phyloP scores from a whole-genome alignment of 345 rosid species.

The Populus nigra region DNA sequence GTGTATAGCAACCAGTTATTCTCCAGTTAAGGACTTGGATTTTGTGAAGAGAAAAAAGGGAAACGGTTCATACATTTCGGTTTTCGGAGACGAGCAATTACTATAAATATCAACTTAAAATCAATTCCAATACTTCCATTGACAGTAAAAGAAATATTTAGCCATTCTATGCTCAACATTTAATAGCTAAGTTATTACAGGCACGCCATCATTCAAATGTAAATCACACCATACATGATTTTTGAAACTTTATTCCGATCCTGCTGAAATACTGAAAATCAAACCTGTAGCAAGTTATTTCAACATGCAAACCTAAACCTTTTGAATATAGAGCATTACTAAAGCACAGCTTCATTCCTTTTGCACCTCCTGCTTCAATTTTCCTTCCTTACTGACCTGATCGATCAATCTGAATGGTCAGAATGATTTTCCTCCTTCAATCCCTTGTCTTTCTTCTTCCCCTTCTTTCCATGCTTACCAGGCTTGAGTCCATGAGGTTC shows the following conservation, averaged over 20 bases:
- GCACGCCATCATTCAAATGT: neutral
- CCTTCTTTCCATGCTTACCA: constrained; percentile 15
- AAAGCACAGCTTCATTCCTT: neutral
- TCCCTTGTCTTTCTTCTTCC: constrained; percentile 17
- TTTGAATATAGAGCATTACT: neutral
- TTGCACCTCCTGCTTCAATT: neutral
- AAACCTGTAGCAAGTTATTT: neutral
- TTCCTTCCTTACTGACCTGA: neutral
- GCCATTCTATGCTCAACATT: neutral
- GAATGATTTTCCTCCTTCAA: constrained; percentile 6
- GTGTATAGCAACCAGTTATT: neutral
- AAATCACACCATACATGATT: neutral
- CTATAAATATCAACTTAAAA: neutral
- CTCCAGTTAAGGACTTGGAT: neutral
- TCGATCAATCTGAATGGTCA: neutral
- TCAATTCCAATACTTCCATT: neutral
- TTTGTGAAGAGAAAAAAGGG: neutral
- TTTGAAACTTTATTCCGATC: neutral
- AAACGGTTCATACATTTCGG: too few species aligned
- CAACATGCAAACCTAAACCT: neutral
- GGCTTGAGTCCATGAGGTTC: neutral
- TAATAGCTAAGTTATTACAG: neutral
- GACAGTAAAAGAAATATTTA: neutral
- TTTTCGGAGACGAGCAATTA: too few species aligned
- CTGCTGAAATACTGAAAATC: neutral